A percentile compares a stretch with the other conserved stretches of the same genome.
phyloP scores from a whole-genome alignment of 306 rosid genomes.

The Canavalia ensiformis region DNA sequence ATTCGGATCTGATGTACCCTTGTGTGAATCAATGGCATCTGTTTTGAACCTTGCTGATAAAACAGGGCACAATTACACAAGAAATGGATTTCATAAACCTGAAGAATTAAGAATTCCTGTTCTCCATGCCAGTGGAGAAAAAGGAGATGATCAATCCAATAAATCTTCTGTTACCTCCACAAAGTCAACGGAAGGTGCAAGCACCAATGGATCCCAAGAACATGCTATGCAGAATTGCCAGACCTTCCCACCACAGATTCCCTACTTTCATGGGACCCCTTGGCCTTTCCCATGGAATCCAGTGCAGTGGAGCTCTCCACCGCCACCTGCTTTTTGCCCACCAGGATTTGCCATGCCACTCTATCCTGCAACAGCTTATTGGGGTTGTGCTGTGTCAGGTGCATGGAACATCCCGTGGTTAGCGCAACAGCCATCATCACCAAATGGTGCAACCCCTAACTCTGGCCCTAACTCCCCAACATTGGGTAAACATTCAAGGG shows the following conservation, averaged over 20 bases:
- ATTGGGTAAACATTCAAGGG: constrained; percentile 85
- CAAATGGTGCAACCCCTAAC: constrained; percentile 47
- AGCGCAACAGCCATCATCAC: constrained; percentile 55
- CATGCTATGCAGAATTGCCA: constrained; percentile 50
- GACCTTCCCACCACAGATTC: constrained; percentile 61
- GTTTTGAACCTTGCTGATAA: constrained; percentile 51
- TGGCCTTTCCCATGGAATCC: constrained; percentile 74
- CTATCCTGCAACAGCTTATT: constrained; percentile 68
- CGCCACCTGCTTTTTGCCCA: constrained; percentile 61
- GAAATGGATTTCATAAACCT: constrained; percentile 56
- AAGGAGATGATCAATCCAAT: constrained; percentile 58
- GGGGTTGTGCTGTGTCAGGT: constrained; percentile 69
- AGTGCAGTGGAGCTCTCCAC: constrained; percentile 62
- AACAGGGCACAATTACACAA: constrained; percentile 41
- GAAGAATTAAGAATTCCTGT: constrained; percentile 52
- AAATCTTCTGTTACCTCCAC: constrained; percentile 68
- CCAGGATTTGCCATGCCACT: constrained; percentile 68
- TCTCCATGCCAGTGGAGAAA: constrained; percentile 57
- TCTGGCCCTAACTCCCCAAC: constrained; percentile 55
- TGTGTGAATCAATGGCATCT: constrained; percentile 68
- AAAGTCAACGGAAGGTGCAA: constrained; percentile 57
- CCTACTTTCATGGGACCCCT: constrained; percentile 63
- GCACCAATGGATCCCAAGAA: constrained; percentile 48
- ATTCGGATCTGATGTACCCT: constrained; percentile 71
- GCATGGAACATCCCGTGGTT: constrained; percentile 63